Evolutionary conservation across 805 yeast species (phyloP), one percentile per base, ranked within the genome.

Genomic region (Kodamaea kaohsiungensis): DNA sequence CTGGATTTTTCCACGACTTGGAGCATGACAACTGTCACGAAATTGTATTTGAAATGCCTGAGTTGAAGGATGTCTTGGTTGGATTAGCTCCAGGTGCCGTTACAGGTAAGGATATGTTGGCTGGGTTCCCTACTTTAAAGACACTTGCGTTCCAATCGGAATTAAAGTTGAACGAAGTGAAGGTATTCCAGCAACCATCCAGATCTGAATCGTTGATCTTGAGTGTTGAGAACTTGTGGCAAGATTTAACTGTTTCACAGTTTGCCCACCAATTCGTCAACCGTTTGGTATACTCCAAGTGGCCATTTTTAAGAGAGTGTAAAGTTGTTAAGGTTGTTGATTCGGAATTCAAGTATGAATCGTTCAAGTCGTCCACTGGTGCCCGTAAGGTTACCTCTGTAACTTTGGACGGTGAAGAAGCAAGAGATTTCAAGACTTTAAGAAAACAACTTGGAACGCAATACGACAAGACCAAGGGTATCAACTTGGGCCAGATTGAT

Each of bases 251-350:
- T 4, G 70, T 83, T 27, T 86, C 83, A 49, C 89, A 87, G 57
- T 78, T 90, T 62, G 86, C 91, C 19, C 79, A 82, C 54, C 79
- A 84, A 62, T 83, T 79, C 53, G 61, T 88, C 52, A 86, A 84
- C 46, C 78, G 84, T 54, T 70, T 84, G 49, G 87, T 89, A 2
- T 92, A 85, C 66, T 82, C 89, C 10, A 83, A 86, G 61, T 95
- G 96, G 93, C 99, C 99, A n/a, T 89, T 84, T 64, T 75, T 95
- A 59, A 80, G 85, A 61, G 98, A 93, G 71, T 87, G 91, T 8
- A 84, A 81, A 63, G 84, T 93, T 42, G 75, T 84, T 10, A 78
- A 80, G 18, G 81, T 93, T 3, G 67, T 78, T 37, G 92, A 88
- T 66, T 81, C 78, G 12, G 68, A 75, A 15, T 71, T 68, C 61